Base-by-base conservation (phyloP, 1,284 basidiomycete genomes). In the Irpex sp. region DNA sequence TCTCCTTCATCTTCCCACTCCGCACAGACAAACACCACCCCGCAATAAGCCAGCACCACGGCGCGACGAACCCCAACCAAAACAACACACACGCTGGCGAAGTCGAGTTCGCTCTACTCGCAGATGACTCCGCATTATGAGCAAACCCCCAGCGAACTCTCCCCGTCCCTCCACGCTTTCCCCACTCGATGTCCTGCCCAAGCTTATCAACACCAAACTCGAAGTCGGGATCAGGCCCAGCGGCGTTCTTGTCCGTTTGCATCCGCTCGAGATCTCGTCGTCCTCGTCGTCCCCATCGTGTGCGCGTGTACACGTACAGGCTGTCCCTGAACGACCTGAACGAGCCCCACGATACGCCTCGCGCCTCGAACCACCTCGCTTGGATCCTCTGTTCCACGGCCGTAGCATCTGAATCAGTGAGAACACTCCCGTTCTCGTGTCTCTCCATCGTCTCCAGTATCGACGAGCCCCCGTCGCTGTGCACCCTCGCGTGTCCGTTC, bases 11-110 rank as follows among this genome's bases (percentile, higher is more conserved):
- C 43, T 68, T 58, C 17, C 67, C 72, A 39, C 63, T 78, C 74
- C 51, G 74, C 72, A 26, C 7, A 9, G 57, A 79, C 63, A 88
- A 78, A 67, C 88, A 81, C 89, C 89, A 90, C 1, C 88, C 88
- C 0, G 88, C 88, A 13, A 90, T 78, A 43, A 90, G 79, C 88
- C 88, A 90, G 68, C 70, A 90, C 79, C 74, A 89, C 59, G 71
- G 89, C 74, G 74, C 82, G 49, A 89, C 62, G 67, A 90, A 90
- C 1, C 88, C 89, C 0, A 86, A 64, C 85, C 86, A 90, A 74
- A 90, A 90, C 9, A 89, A 75, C 69, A 86, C 80, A 69, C 82
- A 82, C 17, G 86, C 79, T 2, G 73, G 69, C 17, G 73, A 63
- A 7, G 74, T 69, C 46, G 61, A 8, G 4, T 3, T 3, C 1